Conservation (phyloP, 345 rosid species). For the Geranium brycei region DNA sequence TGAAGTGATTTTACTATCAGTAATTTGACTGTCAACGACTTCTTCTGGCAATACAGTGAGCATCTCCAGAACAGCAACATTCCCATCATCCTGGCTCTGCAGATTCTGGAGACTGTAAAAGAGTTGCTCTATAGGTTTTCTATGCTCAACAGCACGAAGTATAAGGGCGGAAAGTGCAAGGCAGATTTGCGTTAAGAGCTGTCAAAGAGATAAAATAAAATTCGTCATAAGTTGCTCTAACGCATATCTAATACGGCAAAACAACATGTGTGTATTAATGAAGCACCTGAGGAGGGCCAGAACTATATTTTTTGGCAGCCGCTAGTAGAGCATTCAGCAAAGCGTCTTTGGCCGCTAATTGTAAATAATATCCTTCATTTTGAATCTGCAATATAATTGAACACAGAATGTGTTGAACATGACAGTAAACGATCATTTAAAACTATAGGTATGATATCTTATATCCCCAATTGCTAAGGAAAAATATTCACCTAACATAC, state of each 20-base stretch:
- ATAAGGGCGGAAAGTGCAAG: constrained; percentile 79
- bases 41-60: constrained; percentile 95
- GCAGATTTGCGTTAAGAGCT: constrained; percentile 94
- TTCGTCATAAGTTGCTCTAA: constrained; percentile 1
- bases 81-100: constrained; percentile 62
- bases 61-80: constrained; percentile 79
- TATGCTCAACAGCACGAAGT: constrained; percentile 57
- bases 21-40: constrained; percentile 49
- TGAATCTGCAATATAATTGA: constrained; percentile 50
- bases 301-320: constrained; percentile 73
- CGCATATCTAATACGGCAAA: constrained; percentile 4
- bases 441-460: too few relatives aligned
- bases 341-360: constrained; percentile 57
- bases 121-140: constrained; percentile 74
- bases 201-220: constrained; percentile 18
- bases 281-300: constrained; percentile 88
- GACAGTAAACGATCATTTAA: too few relatives aligned
- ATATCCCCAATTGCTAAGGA: too few relatives aligned
- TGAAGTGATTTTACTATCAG: constrained; percentile 40
- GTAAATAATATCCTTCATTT: constrained; percentile 67
- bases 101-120: constrained; percentile 69
- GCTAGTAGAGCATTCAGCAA: constrained; percentile 67
- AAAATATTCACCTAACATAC: too few relatives aligned
- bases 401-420: too few relatives aligned
- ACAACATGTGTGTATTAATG: background rate